Conservation (phyloP, 2,329 filamentous ascomycete genomes). For the Microthyrium microscopicum region DNA sequence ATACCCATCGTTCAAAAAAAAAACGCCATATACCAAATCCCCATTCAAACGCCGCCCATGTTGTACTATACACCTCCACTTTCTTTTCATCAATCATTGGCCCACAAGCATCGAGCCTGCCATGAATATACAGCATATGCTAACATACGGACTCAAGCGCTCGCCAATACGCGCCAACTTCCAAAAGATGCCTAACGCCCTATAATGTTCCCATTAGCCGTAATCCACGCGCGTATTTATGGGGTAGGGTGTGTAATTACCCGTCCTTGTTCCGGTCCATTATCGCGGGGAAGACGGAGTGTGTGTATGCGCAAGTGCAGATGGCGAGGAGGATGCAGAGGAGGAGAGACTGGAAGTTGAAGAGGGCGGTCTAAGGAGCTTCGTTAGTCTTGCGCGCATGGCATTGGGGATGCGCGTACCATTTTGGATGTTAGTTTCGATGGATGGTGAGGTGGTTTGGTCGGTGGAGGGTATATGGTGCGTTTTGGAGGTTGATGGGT, state of each 20-base stretch:
- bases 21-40: too few species aligned
- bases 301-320: constrained; percentile 88
- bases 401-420: too few species aligned
- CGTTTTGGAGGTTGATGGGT: too few species aligned
- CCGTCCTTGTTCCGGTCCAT: constrained; percentile 89
- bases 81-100: too few species aligned
- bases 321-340: constrained; percentile 88
- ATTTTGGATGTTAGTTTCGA: not conserved
- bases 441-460: not conserved
- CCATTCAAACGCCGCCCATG: too few species aligned
- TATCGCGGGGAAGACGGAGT: constrained; percentile 74
- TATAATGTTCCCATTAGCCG: constrained; percentile 18
- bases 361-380: constrained; percentile 62
- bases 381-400: not conserved
- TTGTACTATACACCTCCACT: too few species aligned
- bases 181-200: constrained; percentile 79
- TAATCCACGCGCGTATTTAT: not conserved
- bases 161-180: constrained; percentile 89
- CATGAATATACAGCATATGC: constrained; percentile 85
- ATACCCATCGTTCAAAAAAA: too few species aligned
- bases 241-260: constrained; percentile 30
- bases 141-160: constrained; percentile 85
- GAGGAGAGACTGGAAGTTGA: constrained; percentile 96
- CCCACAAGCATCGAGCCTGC: too few species aligned
- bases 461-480: constrained; percentile 1